Base-by-base conservation (phyloP, 202 grass and related monocot genomes). In the Schoenoplectus tabernaemontani region DNA sequence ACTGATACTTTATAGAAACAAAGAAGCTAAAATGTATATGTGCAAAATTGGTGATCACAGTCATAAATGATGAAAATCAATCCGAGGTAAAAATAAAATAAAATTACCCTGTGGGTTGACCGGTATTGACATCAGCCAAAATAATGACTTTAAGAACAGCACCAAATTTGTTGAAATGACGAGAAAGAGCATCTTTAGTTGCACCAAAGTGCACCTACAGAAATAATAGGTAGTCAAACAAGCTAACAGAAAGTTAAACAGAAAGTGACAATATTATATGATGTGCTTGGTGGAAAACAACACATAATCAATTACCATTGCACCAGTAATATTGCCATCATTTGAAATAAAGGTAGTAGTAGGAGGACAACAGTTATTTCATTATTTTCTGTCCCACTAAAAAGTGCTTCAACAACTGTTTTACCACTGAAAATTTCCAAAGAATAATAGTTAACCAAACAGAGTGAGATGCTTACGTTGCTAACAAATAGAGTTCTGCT, bases 101-200 rank as follows among this genome's bases (percentile, higher is more conserved):
- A 10, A 54, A 80, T 76, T 86, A 99, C 96, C 96, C 96, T 46
- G 96, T 95, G 57, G 96, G 87, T 73, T 95, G 91, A 81, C 96
- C 90, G 81, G 90, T 89, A 57, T 83, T 58, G 63, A 41, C 85
- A 89, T 99, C 96, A 62, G 90, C 83, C 42, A 99, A 74, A 84
- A 99, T 88, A 64, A 93, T 83, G 56, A 93, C 93, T 88, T 99
- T 99, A 57, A 93, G 85, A 19, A 99, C 79, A 12, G 90, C 92
- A 41, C 96, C 96, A 83, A 93, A 99, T 66, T 93, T 95, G 81
- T 89, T 99, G 85, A 99, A 99, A 68, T 96, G 96, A 54, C 90
- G 85, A 78, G 91, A 86, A 84, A 99, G 91, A 71, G 86, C 79
- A 82, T 99, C 96, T 88, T 99, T 99, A 44, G 92, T 91, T 73